Evolutionary conservation across 108 stramenopile genomes (phyloP).

Genomic region (Cylindrotheca closterium): DNA sequence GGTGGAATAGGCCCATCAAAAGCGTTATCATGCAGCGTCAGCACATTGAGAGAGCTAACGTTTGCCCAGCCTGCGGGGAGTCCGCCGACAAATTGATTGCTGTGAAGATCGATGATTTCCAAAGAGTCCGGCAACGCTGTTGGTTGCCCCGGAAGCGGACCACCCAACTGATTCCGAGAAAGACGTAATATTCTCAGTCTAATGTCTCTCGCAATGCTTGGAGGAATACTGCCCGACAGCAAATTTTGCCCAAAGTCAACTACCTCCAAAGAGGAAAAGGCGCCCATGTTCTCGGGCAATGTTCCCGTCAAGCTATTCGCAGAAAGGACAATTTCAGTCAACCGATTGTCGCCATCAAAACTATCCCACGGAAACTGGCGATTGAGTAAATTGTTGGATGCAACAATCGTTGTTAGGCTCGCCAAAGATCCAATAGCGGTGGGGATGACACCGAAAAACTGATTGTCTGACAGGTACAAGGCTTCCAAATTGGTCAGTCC

Average conservation of each 20-base stretch:
- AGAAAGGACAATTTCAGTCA: slow-evolving; percentile 22
- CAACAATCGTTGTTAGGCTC: slow-evolving; percentile 46
- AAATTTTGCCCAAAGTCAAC: slow-evolving; percentile 45
- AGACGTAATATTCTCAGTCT: slow-evolving; percentile 15
- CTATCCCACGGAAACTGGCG: slow-evolving; percentile 23
- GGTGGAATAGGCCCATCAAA: background rate
- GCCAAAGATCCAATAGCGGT: slow-evolving; percentile 12
- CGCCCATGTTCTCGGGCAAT: slow-evolving; percentile 26
- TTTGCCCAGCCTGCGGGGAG: background rate
- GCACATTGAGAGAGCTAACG: background rate
- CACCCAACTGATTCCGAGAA: slow-evolving; percentile 12
- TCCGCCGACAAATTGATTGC: background rate
- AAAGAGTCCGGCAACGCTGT: slow-evolving; percentile 3
- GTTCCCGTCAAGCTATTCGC: slow-evolving; percentile 42
- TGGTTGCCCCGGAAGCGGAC: slow-evolving; percentile 8
- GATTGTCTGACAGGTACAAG: slow-evolving; percentile 44
- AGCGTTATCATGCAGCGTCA: background rate
- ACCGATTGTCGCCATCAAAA: slow-evolving; percentile 20
- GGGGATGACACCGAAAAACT: slow-evolving; percentile 11
- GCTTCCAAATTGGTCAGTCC: slow-evolving; percentile 19
- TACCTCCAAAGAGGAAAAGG: slow-evolving; percentile 1
- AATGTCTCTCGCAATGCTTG: slow-evolving; percentile 1
- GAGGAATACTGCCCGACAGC: slow-evolving; percentile 21
- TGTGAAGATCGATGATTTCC: slow-evolving; percentile 16
- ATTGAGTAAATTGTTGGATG: slow-evolving; percentile 27